A percentile compares a stretch with the other conserved stretches of the same genome.
phyloP scores from a whole-genome alignment of 441 rosid species.

The Corymbia citriodora region DNA sequence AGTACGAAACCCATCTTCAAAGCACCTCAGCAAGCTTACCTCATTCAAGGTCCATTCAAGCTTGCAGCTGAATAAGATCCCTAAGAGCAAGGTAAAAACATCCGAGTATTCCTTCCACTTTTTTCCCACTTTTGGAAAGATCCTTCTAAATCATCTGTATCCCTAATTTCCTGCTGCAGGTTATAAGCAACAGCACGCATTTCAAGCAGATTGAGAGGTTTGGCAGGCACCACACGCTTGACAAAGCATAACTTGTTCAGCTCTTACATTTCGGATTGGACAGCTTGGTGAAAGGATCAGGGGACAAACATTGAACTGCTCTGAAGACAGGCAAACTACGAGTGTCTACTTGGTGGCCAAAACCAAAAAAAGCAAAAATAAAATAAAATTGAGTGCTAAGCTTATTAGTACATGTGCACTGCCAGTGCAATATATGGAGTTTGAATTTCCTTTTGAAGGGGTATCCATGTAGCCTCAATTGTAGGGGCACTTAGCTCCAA shows the following conservation, averaged over 20 bases:
- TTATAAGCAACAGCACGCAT: background rate
- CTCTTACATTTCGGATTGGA: background rate
- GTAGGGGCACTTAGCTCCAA: background rate
- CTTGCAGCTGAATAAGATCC: constrained; percentile 49
- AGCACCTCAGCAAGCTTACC: constrained; percentile 35
- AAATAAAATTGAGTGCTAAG: background rate
- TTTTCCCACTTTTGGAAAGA: background rate
- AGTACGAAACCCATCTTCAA: constrained; percentile 25
- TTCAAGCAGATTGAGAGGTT: background rate
- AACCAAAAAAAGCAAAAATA: background rate
- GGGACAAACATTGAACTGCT: background rate
- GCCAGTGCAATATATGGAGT: background rate
- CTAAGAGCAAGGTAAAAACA: background rate
- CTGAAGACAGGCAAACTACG: background rate
- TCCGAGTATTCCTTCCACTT: background rate
- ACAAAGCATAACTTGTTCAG: background rate
- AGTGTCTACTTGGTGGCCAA: background rate
- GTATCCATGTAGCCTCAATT: background rate
- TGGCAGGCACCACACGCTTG: background rate
- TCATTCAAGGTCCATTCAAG: constrained; percentile 59
- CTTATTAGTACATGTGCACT: background rate
- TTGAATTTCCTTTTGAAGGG: background rate
- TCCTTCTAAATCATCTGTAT: background rate
- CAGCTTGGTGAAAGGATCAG: background rate
- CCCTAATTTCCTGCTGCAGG: background rate